Percentiles rank a stretch among this genome's conserved stretches.
phyloP scores from a whole-genome alignment of 768 basidiomycete species.

The Rhizopogon roseolus region DNA sequence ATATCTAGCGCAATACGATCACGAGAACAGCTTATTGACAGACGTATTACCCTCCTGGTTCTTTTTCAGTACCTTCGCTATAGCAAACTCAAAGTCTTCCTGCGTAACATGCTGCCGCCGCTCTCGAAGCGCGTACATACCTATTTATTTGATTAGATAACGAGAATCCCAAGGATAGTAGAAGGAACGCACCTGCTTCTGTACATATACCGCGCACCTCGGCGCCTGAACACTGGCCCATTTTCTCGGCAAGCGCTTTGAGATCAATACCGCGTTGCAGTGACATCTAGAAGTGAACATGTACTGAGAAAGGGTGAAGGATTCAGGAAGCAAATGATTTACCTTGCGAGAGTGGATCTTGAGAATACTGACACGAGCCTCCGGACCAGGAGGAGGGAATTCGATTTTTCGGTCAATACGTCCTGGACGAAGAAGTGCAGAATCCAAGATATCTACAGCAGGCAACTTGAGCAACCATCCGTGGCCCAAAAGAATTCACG shows the following conservation, averaged over 20 bases:
- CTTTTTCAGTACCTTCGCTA: conserved; percentile 96
- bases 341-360: conserved; percentile 96
- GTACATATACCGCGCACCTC: conserved; percentile 98
- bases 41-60: conserved; percentile 94
- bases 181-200: conserved; percentile 68
- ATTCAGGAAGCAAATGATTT: neutral
- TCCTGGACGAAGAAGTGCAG: conserved; percentile 87
- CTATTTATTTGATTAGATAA: conserved; percentile 29
- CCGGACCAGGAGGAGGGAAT: conserved; percentile 96
- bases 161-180: neutral
- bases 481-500: conserved; percentile 5
- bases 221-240: conserved; percentile 98
- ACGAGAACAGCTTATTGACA: conserved; percentile 91
- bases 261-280: conserved; percentile 96
- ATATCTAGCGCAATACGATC: conserved; percentile 21
- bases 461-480: neutral
- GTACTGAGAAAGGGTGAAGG: neutral
- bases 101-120: conserved; percentile 96
- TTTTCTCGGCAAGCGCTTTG: conserved; percentile 95
- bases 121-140: conserved; percentile 96
- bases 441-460: conserved; percentile 81
- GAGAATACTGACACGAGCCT: conserved; percentile 94
- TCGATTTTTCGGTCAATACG: conserved; percentile 98
- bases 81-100: conserved; percentile 98
- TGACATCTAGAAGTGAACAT: conserved; percentile 66